These are phyloP conservation scores for Kodamaea lidongshanica DNA, from an alignment of 805 yeast species.

Conservation along the genomic window DNA sequence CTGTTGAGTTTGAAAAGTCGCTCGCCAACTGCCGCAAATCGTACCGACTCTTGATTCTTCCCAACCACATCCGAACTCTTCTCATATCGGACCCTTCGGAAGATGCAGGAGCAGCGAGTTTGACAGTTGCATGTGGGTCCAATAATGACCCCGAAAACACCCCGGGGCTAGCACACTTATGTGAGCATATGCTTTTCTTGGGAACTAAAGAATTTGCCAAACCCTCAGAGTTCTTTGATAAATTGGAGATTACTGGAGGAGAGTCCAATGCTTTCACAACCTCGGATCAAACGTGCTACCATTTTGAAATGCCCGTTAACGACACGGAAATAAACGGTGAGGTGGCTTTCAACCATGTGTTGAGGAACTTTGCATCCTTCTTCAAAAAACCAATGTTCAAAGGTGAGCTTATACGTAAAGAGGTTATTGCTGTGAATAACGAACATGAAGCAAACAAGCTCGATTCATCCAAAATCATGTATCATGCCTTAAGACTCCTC, in stretches of 20 bases:
- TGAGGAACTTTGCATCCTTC: constrained; percentile 46
- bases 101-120: constrained; percentile 58
- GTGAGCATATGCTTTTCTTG: constrained; percentile 60
- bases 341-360: constrained; percentile 39
- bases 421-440: constrained; percentile 55
- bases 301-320: constrained; percentile 52
- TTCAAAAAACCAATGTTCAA: constrained; percentile 49
- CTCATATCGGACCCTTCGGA: constrained; percentile 72
- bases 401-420: constrained; percentile 37
- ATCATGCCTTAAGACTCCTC: constrained; percentile 53
- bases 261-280: constrained; percentile 61
- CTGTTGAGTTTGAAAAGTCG: constrained; percentile 25
- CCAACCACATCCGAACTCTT: constrained; percentile 64
- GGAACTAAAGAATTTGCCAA: constrained; percentile 53
- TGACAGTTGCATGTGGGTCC: constrained; percentile 77
- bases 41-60: constrained; percentile 44
- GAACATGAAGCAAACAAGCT: constrained; percentile 57
- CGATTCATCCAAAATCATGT: constrained; percentile 40
- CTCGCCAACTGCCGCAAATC: constrained; percentile 30
- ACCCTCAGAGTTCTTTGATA: constrained; percentile 40
- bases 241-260: constrained; percentile 48
- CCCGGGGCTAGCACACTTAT: constrained; percentile 83
- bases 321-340: constrained; percentile 18
- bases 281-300: constrained; percentile 59
- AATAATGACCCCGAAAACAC: constrained; percentile 64